Evolutionary conservation across 139 green algal genomes (phyloP).

Genomic region (Chara braunii): DNA sequence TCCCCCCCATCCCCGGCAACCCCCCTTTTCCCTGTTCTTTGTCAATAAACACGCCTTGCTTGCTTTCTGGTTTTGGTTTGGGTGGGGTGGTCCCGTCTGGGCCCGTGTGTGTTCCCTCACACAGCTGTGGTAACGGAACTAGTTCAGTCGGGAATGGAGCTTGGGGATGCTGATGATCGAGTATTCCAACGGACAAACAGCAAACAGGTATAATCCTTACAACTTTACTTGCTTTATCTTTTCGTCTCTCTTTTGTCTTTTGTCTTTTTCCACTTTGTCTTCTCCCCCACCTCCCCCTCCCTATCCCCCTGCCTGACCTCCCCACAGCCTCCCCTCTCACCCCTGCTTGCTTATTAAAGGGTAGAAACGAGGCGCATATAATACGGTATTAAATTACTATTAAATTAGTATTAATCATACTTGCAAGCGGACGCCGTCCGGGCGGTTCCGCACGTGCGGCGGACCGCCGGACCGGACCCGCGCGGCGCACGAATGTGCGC

Average conservation of each 20-base stretch:
- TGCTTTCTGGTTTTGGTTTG: too few species aligned
- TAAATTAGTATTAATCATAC: too few species aligned
- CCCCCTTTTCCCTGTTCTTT: too few species aligned
- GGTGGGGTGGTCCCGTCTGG: too few species aligned
- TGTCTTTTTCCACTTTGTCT: slow-evolving; percentile 12
- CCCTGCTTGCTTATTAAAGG: slow-evolving; percentile 4
- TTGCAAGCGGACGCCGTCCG: too few species aligned
- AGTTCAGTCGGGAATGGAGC: slow-evolving; percentile 26
- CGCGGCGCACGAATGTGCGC: background rate
- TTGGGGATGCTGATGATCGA: slow-evolving; percentile 20
- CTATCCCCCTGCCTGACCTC: background rate
- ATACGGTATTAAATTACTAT: background rate
- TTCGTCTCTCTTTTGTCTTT: slow-evolving; percentile 19
- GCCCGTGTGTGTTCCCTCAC: too few species aligned
- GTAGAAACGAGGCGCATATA: background rate
- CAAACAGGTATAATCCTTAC: slow-evolving; percentile 4
- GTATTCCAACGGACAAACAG: slow-evolving; percentile 13
- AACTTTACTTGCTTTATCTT: slow-evolving; percentile 7
- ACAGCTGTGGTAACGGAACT: too few species aligned
- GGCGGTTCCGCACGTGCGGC: too few species aligned
- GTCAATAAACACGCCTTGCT: too few species aligned
- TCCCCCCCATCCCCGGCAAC: too few species aligned
- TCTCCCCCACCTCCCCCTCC: slow-evolving; percentile 5
- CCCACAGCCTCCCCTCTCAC: too few species aligned
- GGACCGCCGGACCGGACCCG: too few species aligned